Base-by-base conservation (phyloP, 495 filamentous ascomycete genomes). In the Trichoderma asperelloides region DNA sequence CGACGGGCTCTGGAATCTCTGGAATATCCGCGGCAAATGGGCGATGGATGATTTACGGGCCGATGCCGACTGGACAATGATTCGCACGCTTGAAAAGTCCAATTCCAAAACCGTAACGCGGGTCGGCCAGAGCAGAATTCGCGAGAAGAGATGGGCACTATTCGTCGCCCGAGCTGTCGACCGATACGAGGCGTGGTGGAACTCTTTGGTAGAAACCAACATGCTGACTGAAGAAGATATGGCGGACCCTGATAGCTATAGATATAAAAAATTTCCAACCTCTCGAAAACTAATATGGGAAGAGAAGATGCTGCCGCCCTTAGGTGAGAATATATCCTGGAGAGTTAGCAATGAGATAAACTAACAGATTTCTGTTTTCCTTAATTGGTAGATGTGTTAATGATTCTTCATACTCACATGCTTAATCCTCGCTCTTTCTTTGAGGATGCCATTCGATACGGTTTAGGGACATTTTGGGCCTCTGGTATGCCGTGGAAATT, bases 351-450 rank as follows among this genome's bases (percentile, higher is more conserved):
- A 21, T 33, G 11, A 33, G 25, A 1, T 47, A 47, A 11, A 4
- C 43, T 28, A 16, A 55, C 25, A 15, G 8, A 18, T 12, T 11
- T 60, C 16, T 60, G 3, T 33, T 33, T 1, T 3, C 27, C 16
- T 4, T 55, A 6, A 25, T 21, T 25, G 6, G 16, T 25, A 60
- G 89, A 93, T 74, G 82, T 93, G 1, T 74, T 93, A 28, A 90
- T 93, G 88, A 87, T 92, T 4, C 91, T 87, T 88, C 90, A 93
- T 76, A 76, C 87, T 4, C 87, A 88, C 69, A 83, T 90, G 82
- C 82, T 93, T 7, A 91, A 91, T 67, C 89, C 90, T 9, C 75
- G 86, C 25, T 73, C 74, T 63, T 92, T 85, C 70, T 80, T 89
- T 9, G 89, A 91, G 33, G 89, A 91, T 70, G 89, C 88, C 66